Percentiles rank a stretch among this genome's conserved stretches.
Conservation (phyloP, 495 filamentous ascomycete genomes). For the Hypoxylon rickii region DNA sequence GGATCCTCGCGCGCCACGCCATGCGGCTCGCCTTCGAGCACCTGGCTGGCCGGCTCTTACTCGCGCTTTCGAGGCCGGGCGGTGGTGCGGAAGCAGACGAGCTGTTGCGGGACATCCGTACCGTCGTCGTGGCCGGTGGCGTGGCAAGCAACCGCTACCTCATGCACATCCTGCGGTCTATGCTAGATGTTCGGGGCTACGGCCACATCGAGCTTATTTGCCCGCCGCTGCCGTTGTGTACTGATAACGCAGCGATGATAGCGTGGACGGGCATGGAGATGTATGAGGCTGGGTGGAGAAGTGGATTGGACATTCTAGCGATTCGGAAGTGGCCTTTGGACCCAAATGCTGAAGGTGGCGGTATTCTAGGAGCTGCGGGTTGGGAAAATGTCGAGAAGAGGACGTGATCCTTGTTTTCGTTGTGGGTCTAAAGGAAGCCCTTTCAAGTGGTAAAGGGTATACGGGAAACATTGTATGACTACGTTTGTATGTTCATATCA, state of each 20-base stretch:
- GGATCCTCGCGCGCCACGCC: constrained; percentile 65
- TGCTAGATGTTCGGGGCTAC: constrained; percentile 59
- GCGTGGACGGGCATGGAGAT: constrained; percentile 94
- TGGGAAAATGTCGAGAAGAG: too few relatives aligned
- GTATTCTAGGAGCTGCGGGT: constrained; percentile 51
- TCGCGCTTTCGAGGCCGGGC: constrained; percentile 55
- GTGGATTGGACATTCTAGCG: constrained; percentile 60
- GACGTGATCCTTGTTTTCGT: too few relatives aligned
- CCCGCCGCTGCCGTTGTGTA: constrained; percentile 78
- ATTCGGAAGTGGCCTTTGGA: constrained; percentile 82
- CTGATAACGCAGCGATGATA: constrained; percentile 98
- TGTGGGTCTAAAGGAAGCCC: too few relatives aligned
- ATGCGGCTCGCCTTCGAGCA: constrained; percentile 92
- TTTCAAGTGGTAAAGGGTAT: too few relatives aligned
- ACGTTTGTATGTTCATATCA: constrained; percentile 11
- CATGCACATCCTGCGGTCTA: constrained; percentile 63
- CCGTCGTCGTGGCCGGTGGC: constrained; percentile 83
- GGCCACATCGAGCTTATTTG: constrained; percentile 64
- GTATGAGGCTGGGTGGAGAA: constrained; percentile 77
- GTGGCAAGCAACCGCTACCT: constrained; percentile 85
- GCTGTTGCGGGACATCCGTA: constrained; percentile 45
- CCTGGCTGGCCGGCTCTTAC: constrained; percentile 69
- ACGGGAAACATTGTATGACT: constrained; percentile 13
- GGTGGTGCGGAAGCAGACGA: neutral
- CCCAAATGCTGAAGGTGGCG: constrained; percentile 55